Percentiles rank a stretch among this genome's conserved stretches.
Conservation (phyloP, 495 filamentous ascomycete genomes). For the Massariosphaeria phaeospora region DNA sequence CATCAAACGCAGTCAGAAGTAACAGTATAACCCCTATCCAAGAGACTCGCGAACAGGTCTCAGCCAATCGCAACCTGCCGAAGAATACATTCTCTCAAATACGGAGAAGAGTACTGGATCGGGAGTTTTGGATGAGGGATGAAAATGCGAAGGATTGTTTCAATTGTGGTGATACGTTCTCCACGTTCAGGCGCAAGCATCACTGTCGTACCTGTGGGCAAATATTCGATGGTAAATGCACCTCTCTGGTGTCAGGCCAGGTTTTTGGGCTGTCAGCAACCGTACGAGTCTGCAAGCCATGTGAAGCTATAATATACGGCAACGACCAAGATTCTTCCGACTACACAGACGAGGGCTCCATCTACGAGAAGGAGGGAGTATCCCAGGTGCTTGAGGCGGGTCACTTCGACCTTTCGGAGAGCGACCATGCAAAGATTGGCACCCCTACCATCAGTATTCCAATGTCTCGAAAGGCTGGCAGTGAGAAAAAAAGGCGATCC, state of each 20-base stretch:
- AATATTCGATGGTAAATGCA: constrained; percentile 97
- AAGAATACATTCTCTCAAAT: constrained; percentile 62
- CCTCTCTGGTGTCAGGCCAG: constrained; percentile 75
- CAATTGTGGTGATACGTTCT: constrained; percentile 80
- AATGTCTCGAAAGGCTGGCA: constrained; percentile 68
- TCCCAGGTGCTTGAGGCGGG: neutral
- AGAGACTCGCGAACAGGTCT: constrained; percentile 8
- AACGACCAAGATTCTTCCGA: constrained; percentile 88
- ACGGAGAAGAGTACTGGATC: constrained; percentile 78
- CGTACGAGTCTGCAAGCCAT: constrained; percentile 91
- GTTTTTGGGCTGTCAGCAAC: constrained; percentile 82
- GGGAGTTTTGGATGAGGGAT: constrained; percentile 99
- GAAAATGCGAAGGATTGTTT: constrained; percentile 98
- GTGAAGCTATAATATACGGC: constrained; percentile 83
- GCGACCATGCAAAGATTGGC: constrained; percentile 37
- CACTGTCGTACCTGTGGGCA: constrained; percentile 92
- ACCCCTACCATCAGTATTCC: constrained; percentile 44
- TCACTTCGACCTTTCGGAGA: constrained; percentile 24
- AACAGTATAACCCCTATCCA: constrained; percentile 23
- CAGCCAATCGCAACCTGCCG: constrained; percentile 38
- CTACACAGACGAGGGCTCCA: constrained; percentile 60
- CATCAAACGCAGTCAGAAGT: constrained; percentile 28
- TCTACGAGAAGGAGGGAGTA: constrained; percentile 28
- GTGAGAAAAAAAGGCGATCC: constrained; percentile 74
- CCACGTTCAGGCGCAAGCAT: constrained; percentile 92